Evolutionary conservation across 164 flowering plant species (phyloP), one percentile per base, ranked within the genome.

Genomic region (Chimonanthus salicifolius): DNA sequence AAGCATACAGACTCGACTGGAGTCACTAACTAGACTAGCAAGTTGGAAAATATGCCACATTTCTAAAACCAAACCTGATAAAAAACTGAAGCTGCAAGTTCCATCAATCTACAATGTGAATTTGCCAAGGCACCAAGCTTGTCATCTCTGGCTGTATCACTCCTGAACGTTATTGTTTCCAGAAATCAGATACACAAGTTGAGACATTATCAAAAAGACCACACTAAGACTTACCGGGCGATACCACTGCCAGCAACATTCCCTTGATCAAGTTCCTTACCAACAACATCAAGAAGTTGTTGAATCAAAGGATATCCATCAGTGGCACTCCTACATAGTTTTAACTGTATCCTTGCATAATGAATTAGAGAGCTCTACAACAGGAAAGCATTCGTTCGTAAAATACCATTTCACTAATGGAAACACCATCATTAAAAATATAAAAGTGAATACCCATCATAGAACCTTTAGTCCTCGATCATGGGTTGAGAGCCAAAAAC

Each of bases 61-160:
- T 21, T 66, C 68, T 4, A 13, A 7, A 48, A 68, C 8, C 7
- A 7, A 13, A 94, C 99, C 97, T 86, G 79, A 77, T 84, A 90
- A 51, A 94, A 78, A 54, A 90, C 88, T 70, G 84, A 79, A 44
- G 99, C 97, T 43, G 95, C 92, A 80, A 96, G 97, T 82, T 94
- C 99, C 85, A 92, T 81, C 75, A 96, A 75, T 67, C 83, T 74
- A 62, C 74, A 75, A 16, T 83, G 89, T 43, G 87, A 85, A 73
- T 79, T 80, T 58, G 84, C 84, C 75, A 89, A 77, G 62, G 71
- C 67, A 72, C 88, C 94, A 78, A 77, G 79, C 71, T 85, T 89
- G 68, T 91, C 97, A 81, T 90, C 97, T 82, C 85, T 92, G 60
- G 73, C 66, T 21, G 80, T 64, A 69, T 88, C 94, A 78, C 72